Evolutionary conservation across 1,284 basidiomycete species (phyloP), one percentile per base, ranked within the genome.

Genomic region (Apiotrichum siamense): DNA sequence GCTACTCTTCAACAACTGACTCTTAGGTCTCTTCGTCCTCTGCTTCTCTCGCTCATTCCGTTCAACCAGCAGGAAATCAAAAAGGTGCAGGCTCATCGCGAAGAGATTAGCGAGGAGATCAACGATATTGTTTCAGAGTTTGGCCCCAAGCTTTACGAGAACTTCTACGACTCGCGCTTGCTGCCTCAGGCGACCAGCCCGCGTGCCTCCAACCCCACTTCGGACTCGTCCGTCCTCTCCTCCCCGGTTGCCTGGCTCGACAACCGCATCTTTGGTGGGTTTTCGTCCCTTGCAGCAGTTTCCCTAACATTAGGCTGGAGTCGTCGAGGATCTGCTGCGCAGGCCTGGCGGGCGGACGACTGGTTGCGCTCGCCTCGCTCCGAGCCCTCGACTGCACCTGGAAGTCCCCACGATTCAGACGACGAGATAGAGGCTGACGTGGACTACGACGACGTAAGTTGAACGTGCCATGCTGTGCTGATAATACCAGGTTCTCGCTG

Each of bases 31-130:
- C 78, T 99, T 18, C 84, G 89, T 32, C 96, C 96, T 12, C 80
- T 99, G 49, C 79, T 98, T 62, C 80, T 98, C 54, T 87, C 91
- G 20, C 77, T 98, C 32, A 79, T 92, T 55, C 94, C 96, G 6
- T 91, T 92, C 31, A 92, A 96, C 70, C 87, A 93, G 67, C 81
- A 83, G 44, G 86, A 86, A 37, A 81, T 98, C 10, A 80, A 88
- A 57, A 82, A 82, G 60, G 77, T 97, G 39, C 89, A 90, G 68
- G 77, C 80, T 20, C 88, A 85, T 79, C 82, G 96, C 46, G 77
- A 83, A 46, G 78, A 83, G 37, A 81, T 99, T 27, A 80, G 90
- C 1, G 87, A 89, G 62, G 89, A 97, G 74, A 83, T 98, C 21
- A 86, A 85, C 20, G 83, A 84, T 44, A 79, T 94, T 23, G 97